phyloP scores from a whole-genome alignment of 192 early-diverging fungal species.

The Coemansia furcata region DNA sequence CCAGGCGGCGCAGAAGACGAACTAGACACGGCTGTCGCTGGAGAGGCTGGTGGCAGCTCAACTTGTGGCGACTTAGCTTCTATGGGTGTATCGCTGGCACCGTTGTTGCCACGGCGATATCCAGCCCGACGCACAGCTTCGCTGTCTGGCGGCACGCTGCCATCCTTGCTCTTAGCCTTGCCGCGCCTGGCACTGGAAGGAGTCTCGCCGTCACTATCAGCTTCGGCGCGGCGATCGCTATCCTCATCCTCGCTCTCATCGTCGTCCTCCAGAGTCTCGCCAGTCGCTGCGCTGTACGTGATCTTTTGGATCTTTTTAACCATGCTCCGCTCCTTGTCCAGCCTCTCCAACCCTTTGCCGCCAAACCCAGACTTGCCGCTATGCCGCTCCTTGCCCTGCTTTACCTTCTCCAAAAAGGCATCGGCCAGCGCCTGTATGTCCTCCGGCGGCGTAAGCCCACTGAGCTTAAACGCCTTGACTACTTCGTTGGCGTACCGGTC shows the following conservation, averaged over 20 bases:
- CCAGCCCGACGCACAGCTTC: not conserved
- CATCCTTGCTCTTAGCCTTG: slow-evolving; percentile 52
- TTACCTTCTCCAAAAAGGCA: slow-evolving; percentile 42
- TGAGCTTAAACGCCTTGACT: slow-evolving; percentile 82
- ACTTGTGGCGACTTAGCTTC: not conserved
- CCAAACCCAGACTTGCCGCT: slow-evolving; percentile 73
- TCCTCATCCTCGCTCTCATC: slow-evolving; percentile 66
- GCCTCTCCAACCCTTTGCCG: slow-evolving; percentile 92
- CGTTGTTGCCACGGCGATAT: slow-evolving; percentile 24
- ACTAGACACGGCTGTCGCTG: not conserved
- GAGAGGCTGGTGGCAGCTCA: not conserved
- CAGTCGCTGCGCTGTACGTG: slow-evolving; percentile 68
- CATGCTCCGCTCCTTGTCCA: slow-evolving; percentile 88
- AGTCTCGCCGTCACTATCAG: slow-evolving; percentile 31
- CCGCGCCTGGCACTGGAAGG: not conserved
- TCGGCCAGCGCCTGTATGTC: slow-evolving; percentile 81
- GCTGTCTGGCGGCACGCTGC: slow-evolving; percentile 59
- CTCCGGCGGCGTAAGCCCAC: slow-evolving; percentile 67
- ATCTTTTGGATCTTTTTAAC: slow-evolving; percentile 92
- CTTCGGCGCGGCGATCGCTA: slow-evolving; percentile 39
- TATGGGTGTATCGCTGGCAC: slow-evolving; percentile 27
- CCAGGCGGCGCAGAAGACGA: slow-evolving; percentile 14
- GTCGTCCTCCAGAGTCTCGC: slow-evolving; percentile 57
- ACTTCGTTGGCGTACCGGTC: slow-evolving; percentile 91
- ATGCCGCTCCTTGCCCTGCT: slow-evolving; percentile 25